These are phyloP conservation scores for Ogataea angusta DNA, from an alignment of 805 yeast species.

Conservation along the genomic window DNA sequence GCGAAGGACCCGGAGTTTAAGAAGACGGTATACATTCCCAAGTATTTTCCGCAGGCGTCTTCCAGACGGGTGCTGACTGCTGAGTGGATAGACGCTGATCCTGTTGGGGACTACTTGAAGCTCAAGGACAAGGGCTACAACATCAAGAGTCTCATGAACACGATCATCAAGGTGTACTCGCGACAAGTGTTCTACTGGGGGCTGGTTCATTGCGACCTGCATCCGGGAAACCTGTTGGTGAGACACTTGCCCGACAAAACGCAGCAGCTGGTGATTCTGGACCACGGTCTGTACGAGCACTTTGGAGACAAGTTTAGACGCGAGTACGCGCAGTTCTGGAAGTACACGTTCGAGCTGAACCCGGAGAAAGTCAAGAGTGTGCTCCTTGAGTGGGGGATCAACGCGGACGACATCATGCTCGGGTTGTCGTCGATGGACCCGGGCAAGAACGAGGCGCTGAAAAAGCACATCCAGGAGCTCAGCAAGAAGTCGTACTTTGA, in stretches of 20 bases:
- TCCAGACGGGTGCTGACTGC: constrained; percentile 53
- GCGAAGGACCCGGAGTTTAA: constrained; percentile 39
- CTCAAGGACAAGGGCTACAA: constrained; percentile 41
- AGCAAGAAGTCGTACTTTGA: constrained; percentile 36
- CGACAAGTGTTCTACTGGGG: constrained; percentile 66
- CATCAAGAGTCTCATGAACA: constrained; percentile 42
- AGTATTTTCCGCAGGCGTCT: constrained; percentile 42
- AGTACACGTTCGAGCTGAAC: constrained; percentile 53
- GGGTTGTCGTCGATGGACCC: constrained; percentile 53
- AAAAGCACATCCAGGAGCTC: constrained; percentile 27
- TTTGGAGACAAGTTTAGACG: constrained; percentile 48
- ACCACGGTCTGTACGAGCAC: constrained; percentile 69
- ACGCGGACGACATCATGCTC: constrained; percentile 59
- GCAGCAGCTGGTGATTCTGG: constrained; percentile 65
- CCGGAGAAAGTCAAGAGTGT: constrained; percentile 44
- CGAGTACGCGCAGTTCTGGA: constrained; percentile 65
- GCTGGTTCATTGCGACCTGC: constrained; percentile 71
- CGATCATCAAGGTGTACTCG: constrained; percentile 49
- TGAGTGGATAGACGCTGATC: constrained; percentile 77
- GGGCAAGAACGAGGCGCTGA: constrained; percentile 17
- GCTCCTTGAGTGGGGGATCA: constrained; percentile 65
- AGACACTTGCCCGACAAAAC: constrained; percentile 34
- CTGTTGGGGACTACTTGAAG: constrained; percentile 45
- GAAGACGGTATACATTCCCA: constrained; percentile 53
- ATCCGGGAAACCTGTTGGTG: constrained; percentile 73